Base-by-base conservation (phyloP, 1,284 basidiomycete genomes). In the Mixia osmundae region DNA sequence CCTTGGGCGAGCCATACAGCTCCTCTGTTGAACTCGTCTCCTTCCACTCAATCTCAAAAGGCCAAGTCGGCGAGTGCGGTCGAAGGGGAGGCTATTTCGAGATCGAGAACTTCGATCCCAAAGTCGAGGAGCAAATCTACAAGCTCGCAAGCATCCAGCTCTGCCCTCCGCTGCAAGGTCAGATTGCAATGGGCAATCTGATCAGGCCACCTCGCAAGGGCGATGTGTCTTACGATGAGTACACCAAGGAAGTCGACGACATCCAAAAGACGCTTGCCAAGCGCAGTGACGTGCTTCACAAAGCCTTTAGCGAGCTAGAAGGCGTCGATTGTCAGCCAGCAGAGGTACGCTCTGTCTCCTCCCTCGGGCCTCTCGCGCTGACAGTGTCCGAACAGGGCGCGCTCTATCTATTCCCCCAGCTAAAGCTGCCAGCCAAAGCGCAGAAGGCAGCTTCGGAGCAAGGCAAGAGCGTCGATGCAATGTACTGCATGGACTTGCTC, bases 1-100 rank as follows among this genome's bases (percentile, higher is more conserved):
- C 66, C 41, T 58, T 72, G 40, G 40, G 58, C 65, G 47, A 72
- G 67, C 30, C 64, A 63, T 44, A 47, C 36, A 42, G 54, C n/a
- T 49, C 59, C 24, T 48, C 50, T 15, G 60, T 85, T 43, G 71
- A 79, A 33, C 70, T 94, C 52, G 65, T 91, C 33, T 82, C 76
- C 35, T 91, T 89, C 71, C 85, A 94, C 62, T 83, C 77, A 36
- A 85, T 85, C 54, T 85, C 78, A 38, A 94, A 94, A 59, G 85
- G 85, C 39, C 78, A 89, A 43, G 71, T 69, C 28, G 85, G 85
- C 44, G 85, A 94, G 60, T 94, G 85, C 55, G 85, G 85, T 10
- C 66, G 85, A 25, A 67, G 85, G 37, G 85, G 85, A 26, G 85
- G 85, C 3, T 94, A 89, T 63, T 85, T 87, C 53, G 85, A 94